Percentiles rank a stretch among this genome's conserved stretches.
These are phyloP conservation scores for Umbilicaria muhlenbergii DNA, from an alignment of 495 filamentous ascomycete species.

Conservation along the genomic window DNA sequence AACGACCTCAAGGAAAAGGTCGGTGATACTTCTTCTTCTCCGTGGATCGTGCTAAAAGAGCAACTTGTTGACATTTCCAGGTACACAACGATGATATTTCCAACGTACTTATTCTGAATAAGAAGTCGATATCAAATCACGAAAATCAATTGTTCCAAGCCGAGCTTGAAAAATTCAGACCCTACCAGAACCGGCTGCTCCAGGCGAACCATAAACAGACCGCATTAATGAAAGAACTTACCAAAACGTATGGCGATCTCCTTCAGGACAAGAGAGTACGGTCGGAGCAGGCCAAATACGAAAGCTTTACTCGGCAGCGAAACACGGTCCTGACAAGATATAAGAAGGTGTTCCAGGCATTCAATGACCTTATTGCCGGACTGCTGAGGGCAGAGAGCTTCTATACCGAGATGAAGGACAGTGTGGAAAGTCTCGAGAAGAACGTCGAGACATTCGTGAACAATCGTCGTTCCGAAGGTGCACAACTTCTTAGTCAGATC, in stretches of 20 bases:
- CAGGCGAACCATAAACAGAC: constrained; percentile 91
- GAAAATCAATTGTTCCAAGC: constrained; percentile 83
- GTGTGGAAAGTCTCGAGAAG: constrained; percentile 84
- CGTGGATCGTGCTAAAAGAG: not conserved
- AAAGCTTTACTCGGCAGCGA: constrained; percentile 68
- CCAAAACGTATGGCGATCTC: constrained; percentile 69
- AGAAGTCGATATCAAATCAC: constrained; percentile 79
- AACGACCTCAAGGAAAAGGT: constrained; percentile 98
- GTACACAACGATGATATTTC: constrained; percentile 94
- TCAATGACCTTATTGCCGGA: constrained; percentile 77
- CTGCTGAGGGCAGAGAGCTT: constrained; percentile 76
- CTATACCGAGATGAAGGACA: constrained; percentile 92
- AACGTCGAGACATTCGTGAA: constrained; percentile 95
- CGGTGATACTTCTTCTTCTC: constrained; percentile 9
- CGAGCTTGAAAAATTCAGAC: constrained; percentile 91
- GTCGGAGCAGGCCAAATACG: constrained; percentile 87
- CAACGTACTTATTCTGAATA: constrained; percentile 91
- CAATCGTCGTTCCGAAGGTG: constrained; percentile 83
- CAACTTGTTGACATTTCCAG: constrained; percentile 32
- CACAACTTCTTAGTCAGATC: constrained; percentile 74
- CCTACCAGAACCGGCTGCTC: constrained; percentile 77
- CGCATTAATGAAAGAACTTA: constrained; percentile 87
- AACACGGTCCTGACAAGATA: constrained; percentile 72
- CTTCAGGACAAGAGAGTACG: constrained; percentile 90
- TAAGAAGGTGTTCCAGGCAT: constrained; percentile 83